Evolutionary conservation across 768 basidiomycete species (phyloP), one percentile per base, ranked within the genome.

Genomic region (Tylopilus vinaceipallidus): DNA sequence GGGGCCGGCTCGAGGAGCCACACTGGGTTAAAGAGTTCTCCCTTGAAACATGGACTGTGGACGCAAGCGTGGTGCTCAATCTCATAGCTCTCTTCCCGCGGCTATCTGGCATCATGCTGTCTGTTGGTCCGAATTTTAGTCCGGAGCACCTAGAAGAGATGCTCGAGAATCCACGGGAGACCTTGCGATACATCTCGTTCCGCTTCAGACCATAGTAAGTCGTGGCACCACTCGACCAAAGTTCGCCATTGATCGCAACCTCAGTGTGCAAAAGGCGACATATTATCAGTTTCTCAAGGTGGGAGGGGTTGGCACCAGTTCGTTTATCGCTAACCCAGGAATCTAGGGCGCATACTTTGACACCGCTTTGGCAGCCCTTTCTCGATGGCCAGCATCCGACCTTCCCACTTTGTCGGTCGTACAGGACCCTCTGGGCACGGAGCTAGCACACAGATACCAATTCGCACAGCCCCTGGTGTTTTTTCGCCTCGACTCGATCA

Each of bases 391-490:
- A 4, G 19, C 62, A 11, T 41, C 47, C 9, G 55, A 66, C 14
- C 64, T 86, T 2, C 68, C 72, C 1, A 66, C 68, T 0, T 59
- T 88, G 3, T 88, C 85, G 4, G 77, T 89, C 40, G 71, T 86
- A 11, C 86, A 89, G 67, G 87, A 88, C 53, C 76, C 82, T 2
- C 66, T 81, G 4, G 73, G 77, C 33, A 61, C 72, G 2, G 66
- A 70, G 24, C 61, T 73, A 29, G 71, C 71, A 13, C 64, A 58
- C 6, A 64, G 35, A 27, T 53, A 56, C 14, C 58, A 70, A 30
- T 87, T 88, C 53, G 94, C 93, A 1, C 94, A 95, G 60, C 94
- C 94, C 1, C 76, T 97, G 54, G 89, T 92, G 3, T 91, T 94
- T 70, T 88, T 88, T 65, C 78, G 77, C 35, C 72, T 95, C 47